These are phyloP conservation scores for Tricholoma furcatifolium DNA, from an alignment of 768 basidiomycete genomes.

Conservation along the genomic window DNA sequence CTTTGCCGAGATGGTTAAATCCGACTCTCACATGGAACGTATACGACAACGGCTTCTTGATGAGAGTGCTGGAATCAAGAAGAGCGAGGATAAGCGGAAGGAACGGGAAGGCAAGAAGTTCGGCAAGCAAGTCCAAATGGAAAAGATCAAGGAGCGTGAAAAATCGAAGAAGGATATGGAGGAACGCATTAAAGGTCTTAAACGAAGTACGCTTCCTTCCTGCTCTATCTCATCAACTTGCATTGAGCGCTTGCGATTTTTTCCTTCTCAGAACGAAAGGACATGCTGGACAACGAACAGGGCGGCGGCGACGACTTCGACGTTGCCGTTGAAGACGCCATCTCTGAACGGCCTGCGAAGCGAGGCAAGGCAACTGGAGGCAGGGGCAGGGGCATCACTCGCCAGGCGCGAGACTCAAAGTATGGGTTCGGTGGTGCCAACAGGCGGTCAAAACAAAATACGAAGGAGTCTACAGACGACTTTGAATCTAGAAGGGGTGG, in stretches of 20 bases:
- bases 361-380: conserved; percentile 51
- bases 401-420: conserved; percentile 71
- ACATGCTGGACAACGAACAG: conserved; percentile 65
- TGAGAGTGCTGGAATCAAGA: conserved; percentile 85
- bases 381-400: conserved; percentile 38
- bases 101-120: conserved; percentile 97
- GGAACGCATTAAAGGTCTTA: conserved; percentile 81
- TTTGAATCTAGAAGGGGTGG: conserved; percentile 44
- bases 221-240: neutral
- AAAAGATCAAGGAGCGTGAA: conserved; percentile 90
- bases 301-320: conserved; percentile 76
- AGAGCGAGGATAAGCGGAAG: conserved; percentile 85
- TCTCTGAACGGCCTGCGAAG: conserved; percentile 65
- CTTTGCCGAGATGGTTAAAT: conserved; percentile 99
- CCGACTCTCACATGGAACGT: conserved; percentile 96
- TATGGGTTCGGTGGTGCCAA: conserved; percentile 78
- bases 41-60: conserved; percentile 89
- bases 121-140: conserved; percentile 95
- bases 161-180: conserved; percentile 90
- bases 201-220: conserved; percentile 67
- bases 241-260: neutral
- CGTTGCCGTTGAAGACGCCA: conserved; percentile 87
- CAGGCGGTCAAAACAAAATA: conserved; percentile 78
- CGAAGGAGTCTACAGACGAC: conserved; percentile 74
- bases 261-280: conserved; percentile 69